Evolutionary conservation across 2,329 filamentous ascomycete species (phyloP).

Genomic region (Leptographium flavum): DNA sequence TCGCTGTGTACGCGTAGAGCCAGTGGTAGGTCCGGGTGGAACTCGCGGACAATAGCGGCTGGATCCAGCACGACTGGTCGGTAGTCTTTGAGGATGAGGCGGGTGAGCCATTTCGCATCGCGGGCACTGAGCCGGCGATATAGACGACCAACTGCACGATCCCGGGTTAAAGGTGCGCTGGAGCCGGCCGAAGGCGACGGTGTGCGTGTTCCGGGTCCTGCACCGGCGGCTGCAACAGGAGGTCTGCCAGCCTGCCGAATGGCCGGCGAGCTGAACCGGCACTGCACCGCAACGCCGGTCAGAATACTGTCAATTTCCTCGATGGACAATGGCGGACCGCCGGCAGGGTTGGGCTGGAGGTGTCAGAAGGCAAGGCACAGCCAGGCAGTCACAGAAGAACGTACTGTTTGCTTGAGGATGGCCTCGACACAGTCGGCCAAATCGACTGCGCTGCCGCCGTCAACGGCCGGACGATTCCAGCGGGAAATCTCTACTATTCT

Average conservation of each 20-base stretch:
- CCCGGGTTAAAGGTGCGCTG: slow-evolving; percentile 12
- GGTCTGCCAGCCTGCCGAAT: slow-evolving; percentile 26
- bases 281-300: slow-evolving; percentile 50
- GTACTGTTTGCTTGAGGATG: slow-evolving; percentile 46
- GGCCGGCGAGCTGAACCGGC: slow-evolving; percentile 54
- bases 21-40: slow-evolving; percentile 56
- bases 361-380: slow-evolving; percentile 11
- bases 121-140: slow-evolving; percentile 46
- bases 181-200: neutral
- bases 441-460: slow-evolving; percentile 58
- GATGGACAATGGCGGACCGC: slow-evolving; percentile 37
- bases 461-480: slow-evolving; percentile 43
- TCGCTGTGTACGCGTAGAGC: slow-evolving; percentile 57
- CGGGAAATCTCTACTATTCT: slow-evolving; percentile 46
- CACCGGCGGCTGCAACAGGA: neutral
- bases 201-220: no score
- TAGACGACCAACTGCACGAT: slow-evolving; percentile 35
- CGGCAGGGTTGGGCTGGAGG: slow-evolving; percentile 26
- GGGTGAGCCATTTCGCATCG: slow-evolving; percentile 78
- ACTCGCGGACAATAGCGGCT: slow-evolving; percentile 37
- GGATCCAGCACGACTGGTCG: slow-evolving; percentile 51
- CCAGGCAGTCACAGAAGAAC: slow-evolving; percentile 6
- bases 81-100: slow-evolving; percentile 65
- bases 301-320: slow-evolving; percentile 60
- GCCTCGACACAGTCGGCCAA: slow-evolving; percentile 57